Percentiles rank a stretch among this genome's conserved stretches.
Evolutionary conservation across 257 asterid genomes (phyloP).

Genomic region (Solanum ossicruentum): DNA sequence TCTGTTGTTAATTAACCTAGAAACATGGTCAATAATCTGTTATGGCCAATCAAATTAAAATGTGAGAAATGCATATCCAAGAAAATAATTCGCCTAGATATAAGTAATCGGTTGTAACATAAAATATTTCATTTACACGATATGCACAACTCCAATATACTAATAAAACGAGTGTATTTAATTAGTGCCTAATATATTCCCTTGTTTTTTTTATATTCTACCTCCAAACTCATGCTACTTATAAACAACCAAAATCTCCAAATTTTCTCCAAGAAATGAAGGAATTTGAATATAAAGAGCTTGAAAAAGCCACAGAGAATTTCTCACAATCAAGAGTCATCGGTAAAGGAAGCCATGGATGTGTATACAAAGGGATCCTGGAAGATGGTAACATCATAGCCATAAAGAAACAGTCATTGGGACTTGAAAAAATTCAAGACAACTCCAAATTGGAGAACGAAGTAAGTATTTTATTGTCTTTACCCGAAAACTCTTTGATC

Average conservation of each 20-base stretch:
- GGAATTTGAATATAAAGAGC: slow-evolving; percentile 24
- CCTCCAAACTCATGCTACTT: background rate
- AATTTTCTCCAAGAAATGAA: slow-evolving; percentile 17
- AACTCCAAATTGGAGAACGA: slow-evolving; percentile 47
- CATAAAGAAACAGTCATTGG: slow-evolving; percentile 51
- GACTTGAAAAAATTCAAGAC: slow-evolving; percentile 46
- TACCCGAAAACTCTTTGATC: slow-evolving; percentile 14
- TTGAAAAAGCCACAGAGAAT: slow-evolving; percentile 35
- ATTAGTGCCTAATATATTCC: background rate
- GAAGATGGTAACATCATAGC: slow-evolving; percentile 35
- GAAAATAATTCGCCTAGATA: background rate
- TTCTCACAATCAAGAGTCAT: slow-evolving; percentile 41
- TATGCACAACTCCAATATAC: background rate
- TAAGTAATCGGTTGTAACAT: background rate
- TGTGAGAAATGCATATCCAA: background rate
- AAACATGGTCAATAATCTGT: background rate
- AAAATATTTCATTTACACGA: background rate
- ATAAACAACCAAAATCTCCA: background rate
- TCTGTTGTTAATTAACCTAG: background rate
- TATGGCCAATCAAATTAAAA: background rate
- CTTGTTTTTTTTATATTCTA: background rate
- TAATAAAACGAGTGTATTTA: background rate
- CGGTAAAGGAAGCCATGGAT: slow-evolving; percentile 85
- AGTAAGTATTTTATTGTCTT: slow-evolving; percentile 31
- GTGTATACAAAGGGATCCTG: slow-evolving; percentile 37